Percentiles rank a stretch among this genome's conserved stretches.
Evolutionary conservation across 805 yeast genomes (phyloP).

Genomic region (Lachancea nothofagi): DNA sequence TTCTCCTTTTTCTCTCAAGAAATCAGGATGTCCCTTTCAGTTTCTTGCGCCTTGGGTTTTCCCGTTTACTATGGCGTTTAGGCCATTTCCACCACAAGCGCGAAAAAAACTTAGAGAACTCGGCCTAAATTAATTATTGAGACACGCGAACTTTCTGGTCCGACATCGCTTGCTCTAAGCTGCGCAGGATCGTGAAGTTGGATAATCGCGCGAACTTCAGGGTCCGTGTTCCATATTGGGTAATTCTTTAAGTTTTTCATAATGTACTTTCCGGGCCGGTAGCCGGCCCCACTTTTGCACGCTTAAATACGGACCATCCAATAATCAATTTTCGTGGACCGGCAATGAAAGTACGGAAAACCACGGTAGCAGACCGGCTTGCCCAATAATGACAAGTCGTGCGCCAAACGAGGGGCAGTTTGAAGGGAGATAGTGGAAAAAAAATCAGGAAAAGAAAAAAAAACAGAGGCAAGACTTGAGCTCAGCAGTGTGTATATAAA

Average conservation of each 20-base stretch:
- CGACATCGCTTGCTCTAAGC: neutral
- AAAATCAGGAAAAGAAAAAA: too few species aligned
- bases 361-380: too few species aligned
- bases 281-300: neutral
- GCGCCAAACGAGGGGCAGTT: too few species aligned
- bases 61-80: constrained; percentile 3
- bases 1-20: neutral
- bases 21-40: constrained; percentile 1
- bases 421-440: too few species aligned
- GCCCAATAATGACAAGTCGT: too few species aligned
- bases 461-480: too few species aligned
- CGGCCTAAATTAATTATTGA: too few species aligned
- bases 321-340: too few species aligned
- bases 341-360: too few species aligned
- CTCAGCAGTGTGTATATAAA: too few species aligned
- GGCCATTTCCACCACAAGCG: neutral
- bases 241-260: neutral
- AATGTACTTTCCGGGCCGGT: neutral
- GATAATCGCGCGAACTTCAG: constrained; percentile 5
- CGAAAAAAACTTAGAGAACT: neutral
- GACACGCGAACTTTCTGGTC: neutral
- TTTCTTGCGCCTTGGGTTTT: neutral
- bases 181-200: too few species aligned
- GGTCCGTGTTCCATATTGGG: constrained; percentile 1
- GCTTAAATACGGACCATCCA: too few species aligned